Base-by-base conservation (phyloP, 2,329 filamentous ascomycete genomes). In the Blastomyces parvus region DNA sequence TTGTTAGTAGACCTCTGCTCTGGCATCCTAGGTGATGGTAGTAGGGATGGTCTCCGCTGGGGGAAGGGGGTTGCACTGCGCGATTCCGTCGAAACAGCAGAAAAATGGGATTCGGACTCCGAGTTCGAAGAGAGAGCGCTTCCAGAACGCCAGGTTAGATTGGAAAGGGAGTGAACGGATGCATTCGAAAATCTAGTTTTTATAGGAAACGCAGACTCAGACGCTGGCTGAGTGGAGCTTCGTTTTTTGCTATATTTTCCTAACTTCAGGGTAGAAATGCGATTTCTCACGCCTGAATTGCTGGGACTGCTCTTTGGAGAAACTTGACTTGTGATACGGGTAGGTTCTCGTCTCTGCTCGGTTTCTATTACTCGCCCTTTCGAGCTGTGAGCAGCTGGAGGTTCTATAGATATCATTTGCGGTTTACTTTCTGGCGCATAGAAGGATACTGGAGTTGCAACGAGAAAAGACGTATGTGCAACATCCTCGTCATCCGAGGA, bases 391-490 rank as follows among this genome's bases (percentile, higher is more conserved):
- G 61, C 14, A 42, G 58, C 42, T 27, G 60, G 40, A 3, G 64
- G 63, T 40, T 59, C 38, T 36, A 68, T 67, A 22, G 65, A 68
- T 11, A 68, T 61, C 44, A 68, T 27, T 48, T 53, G 66, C 7
- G 67, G 67, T 38, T 66, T 66, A 46, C 61, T 63, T 9, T 60
- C 44, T 11, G 67, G 67, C 19, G 61, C 61, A 38, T 63, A 59
- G 44, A 65, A 67, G n/a, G 60, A 63, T 56, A 68, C 36, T 14
- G 66, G 64, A 8, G 64, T 68, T 25, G 67, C 67, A 46, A 66
- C 60, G 19, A 65, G 60, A 57, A 67, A 64, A n/a, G 55, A 48
- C n/a, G 59, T 55, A 50, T 66, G 63, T 1, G 60, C 30, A 14
- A 14, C 22, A 33, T 33, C 42, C n/a, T 66, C 66, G 8, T 67